Evolutionary conservation across 2,329 filamentous ascomycete genomes (phyloP).

Genomic region (Paraphoma sp.): DNA sequence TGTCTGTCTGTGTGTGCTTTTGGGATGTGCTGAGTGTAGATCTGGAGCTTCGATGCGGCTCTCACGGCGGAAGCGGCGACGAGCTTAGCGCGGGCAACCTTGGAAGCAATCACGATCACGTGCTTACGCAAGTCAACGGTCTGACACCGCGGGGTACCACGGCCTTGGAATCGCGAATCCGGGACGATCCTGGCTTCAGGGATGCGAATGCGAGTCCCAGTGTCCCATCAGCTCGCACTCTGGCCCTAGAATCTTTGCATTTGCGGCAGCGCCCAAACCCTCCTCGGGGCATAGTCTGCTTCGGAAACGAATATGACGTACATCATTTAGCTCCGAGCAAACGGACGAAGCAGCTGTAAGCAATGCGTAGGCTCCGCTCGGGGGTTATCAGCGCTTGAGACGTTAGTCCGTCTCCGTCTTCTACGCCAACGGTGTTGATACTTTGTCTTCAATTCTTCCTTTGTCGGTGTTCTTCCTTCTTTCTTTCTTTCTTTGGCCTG

Average conservation of each 20-base stretch:
- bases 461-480: not conserved
- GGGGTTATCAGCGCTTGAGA: conserved; percentile 1
- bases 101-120: conserved; percentile 18
- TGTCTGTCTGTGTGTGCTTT: not conserved
- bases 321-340: conserved; percentile 17
- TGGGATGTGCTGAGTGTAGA: conserved; percentile 6
- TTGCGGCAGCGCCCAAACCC: not conserved
- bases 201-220: not conserved
- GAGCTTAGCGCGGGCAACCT: conserved; percentile 17
- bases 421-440: not conserved
- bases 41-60: conserved; percentile 23
- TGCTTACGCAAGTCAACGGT: conserved; percentile 7
- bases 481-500: not conserved
- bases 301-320: conserved; percentile 18
- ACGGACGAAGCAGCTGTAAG: conserved; percentile 24
- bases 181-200: not conserved
- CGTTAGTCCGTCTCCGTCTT: conserved; percentile 5
- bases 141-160: conserved; percentile 11
- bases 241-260: not conserved
- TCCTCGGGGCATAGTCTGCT: not conserved
- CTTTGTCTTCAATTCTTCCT: not conserved
- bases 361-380: conserved; percentile 5
- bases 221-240: not conserved
- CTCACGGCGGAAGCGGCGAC: conserved; percentile 19
- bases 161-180: not conserved